Percentiles rank a stretch among this genome's conserved stretches.
Evolutionary conservation across 768 basidiomycete species (phyloP).

Genomic region (Sistotremastrum suecicum): DNA sequence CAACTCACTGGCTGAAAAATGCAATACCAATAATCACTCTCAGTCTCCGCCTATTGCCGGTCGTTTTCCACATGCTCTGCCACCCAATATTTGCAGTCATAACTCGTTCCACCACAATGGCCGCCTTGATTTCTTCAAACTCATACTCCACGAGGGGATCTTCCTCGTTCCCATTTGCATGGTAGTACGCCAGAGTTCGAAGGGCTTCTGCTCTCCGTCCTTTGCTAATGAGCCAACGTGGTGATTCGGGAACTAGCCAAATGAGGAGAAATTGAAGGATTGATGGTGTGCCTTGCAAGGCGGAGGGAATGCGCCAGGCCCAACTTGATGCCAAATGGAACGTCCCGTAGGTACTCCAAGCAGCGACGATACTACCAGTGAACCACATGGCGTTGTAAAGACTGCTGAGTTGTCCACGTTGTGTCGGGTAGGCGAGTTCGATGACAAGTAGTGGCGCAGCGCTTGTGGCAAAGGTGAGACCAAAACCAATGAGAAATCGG

Average conservation of each 20-base stretch:
- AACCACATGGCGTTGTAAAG: slow-evolving; percentile 21
- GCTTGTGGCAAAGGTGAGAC: slow-evolving; percentile 16
- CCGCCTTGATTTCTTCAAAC: slow-evolving; percentile 51
- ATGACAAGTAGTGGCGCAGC: slow-evolving; percentile 24
- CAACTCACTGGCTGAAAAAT: slow-evolving; percentile 37
- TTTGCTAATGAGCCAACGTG: slow-evolving; percentile 24
- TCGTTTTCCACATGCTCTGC: slow-evolving; percentile 29
- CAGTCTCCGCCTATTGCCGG: slow-evolving; percentile 40
- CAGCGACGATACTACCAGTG: slow-evolving; percentile 15
- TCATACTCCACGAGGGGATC: slow-evolving; percentile 48
- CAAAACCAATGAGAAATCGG: slow-evolving; percentile 21
- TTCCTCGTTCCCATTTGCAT: slow-evolving; percentile 34
- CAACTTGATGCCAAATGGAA: slow-evolving; percentile 24
- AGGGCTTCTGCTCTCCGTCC: slow-evolving; percentile 31
- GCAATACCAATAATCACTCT: slow-evolving; percentile 43
- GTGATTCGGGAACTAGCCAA: slow-evolving; percentile 27
- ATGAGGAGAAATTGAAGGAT: slow-evolving; percentile 21
- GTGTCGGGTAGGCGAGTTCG: slow-evolving; percentile 26
- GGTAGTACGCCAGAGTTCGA: slow-evolving; percentile 37
- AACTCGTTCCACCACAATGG: slow-evolving; percentile 29
- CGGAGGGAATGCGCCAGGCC: slow-evolving; percentile 31
- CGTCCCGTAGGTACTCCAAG: slow-evolving; percentile 23
- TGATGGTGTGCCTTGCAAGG: slow-evolving; percentile 20
- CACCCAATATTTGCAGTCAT: slow-evolving; percentile 30
- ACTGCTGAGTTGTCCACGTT: slow-evolving; percentile 23